phyloP scores from a whole-genome alignment of 2,329 filamentous ascomycete species.

The Aciculosporium take region DNA sequence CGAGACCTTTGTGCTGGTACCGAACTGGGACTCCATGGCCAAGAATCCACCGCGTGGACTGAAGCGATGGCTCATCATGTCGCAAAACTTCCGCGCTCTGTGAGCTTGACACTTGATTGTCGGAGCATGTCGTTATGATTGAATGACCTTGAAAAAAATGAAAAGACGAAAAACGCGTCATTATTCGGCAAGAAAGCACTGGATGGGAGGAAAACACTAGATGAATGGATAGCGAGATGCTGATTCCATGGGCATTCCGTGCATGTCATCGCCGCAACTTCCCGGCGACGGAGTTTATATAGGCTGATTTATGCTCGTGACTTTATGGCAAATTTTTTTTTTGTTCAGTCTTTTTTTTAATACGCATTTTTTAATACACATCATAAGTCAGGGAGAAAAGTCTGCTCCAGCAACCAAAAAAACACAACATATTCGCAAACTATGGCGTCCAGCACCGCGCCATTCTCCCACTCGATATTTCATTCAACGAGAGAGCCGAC shows the following conservation, averaged over 20 bases:
- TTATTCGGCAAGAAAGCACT: neutral
- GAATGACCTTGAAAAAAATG: slow-evolving; percentile 3
- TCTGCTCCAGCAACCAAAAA: neutral
- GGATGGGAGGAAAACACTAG: neutral
- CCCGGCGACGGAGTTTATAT: neutral
- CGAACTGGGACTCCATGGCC: slow-evolving; percentile 49
- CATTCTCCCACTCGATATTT: no score
- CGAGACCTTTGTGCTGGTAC: slow-evolving; percentile 69
- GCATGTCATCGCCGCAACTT: neutral
- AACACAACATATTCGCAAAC: no score
- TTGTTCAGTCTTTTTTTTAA: neutral
- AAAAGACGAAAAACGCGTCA: neutral
- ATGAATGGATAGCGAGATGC: neutral
- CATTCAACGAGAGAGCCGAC: no score
- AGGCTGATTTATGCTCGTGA: neutral
- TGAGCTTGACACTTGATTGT: slow-evolving; percentile 13
- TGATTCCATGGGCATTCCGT: neutral
- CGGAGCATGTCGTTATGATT: neutral
- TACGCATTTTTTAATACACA: no score
- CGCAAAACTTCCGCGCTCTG: slow-evolving; percentile 54
- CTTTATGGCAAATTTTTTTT: neutral
- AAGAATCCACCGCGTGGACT: slow-evolving; percentile 37
- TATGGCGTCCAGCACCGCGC: no score
- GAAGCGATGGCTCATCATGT: slow-evolving; percentile 52
- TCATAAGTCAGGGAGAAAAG: neutral